Evolutionary conservation across 108 stramenopile genomes (phyloP), one percentile per base, ranked within the genome.

Genomic region (Aureococcus anophagefferens): DNA sequence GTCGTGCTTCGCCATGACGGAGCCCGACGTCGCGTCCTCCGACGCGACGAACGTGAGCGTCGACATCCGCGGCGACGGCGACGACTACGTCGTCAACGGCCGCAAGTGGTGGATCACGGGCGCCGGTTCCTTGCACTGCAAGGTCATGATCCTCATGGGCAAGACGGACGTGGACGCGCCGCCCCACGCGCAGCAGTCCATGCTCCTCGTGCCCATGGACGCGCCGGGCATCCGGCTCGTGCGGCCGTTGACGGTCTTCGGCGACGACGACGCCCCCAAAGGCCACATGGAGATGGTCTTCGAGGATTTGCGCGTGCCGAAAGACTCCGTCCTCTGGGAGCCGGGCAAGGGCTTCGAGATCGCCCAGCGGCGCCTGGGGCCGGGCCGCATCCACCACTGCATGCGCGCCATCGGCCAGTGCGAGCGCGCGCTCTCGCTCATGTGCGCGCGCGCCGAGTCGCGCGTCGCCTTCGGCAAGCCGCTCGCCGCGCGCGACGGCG

Each of bases 321-420:
- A 67, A 31, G 30, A 21, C 30, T 17, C 30, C 71, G 31, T 85
- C 34, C 74, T 98, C 69, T 73, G 89, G 33, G 94, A 92, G 29
- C 89, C 92, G 73, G 97, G 95, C 46, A 73, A 86, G 62, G 97
- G 97, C 32, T 96, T 96, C 75, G 82, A 89, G 71, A 95, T 98
- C 40, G 92, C 97, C 5, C 97, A 98, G 79, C 84, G 89, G 33
- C 72, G 97, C 40, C 77, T 98, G 16, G 97, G 97, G 29, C 95
- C 97, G 31, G 97, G 97, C 65, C 87, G 97, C 35, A 90, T 98
- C 66, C 95, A 96, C 86, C 97, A 98, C 80, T 98, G 97, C 83
- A 98, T 98, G 97, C 81, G 97, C 63, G 89, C 91, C 0, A 79
- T 96, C 69, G 97, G 97, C 7, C 65, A 73, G 66, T 66, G 63